Percentiles rank a stretch among this genome's conserved stretches.
phyloP scores from a whole-genome alignment of 352 stramenopile genomes.

The Elongisporangium prolatum region DNA sequence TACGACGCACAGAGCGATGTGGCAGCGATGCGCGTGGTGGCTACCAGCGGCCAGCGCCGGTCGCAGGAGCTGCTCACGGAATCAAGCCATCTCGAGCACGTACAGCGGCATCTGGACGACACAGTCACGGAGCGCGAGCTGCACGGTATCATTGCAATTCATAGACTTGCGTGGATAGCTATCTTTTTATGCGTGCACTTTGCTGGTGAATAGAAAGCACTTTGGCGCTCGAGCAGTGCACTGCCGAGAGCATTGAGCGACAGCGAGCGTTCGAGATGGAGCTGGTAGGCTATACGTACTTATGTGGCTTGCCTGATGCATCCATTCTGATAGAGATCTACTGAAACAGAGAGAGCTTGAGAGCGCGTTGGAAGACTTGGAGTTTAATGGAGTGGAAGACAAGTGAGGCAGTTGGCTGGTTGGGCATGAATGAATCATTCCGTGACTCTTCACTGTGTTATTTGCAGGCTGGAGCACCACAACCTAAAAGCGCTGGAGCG shows the following conservation, averaged over 20 bases:
- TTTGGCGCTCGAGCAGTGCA: constrained; percentile 33
- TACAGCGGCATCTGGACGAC: constrained; percentile 22
- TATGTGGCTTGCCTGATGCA: not conserved
- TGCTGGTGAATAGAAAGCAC: constrained; percentile 31
- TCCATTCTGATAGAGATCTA: not conserved
- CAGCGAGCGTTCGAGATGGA: constrained; percentile 23
- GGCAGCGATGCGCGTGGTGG: constrained; percentile 5
- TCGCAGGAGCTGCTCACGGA: constrained; percentile 25
- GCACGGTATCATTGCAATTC: too few species aligned
- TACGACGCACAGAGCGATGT: constrained; percentile 7
- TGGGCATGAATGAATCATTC: not conserved
- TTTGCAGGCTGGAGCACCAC: constrained; percentile 29
- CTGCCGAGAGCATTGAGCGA: constrained; percentile 24
- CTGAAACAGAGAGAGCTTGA: constrained; percentile 8
- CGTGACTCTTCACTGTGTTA: not conserved
- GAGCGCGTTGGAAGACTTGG: constrained; percentile 14
- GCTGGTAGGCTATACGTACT: constrained; percentile 18
- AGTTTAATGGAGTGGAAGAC: constrained; percentile 14
- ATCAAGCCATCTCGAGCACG: constrained; percentile 18
- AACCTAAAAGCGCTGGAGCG: constrained; percentile 18
- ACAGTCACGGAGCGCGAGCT: constrained; percentile 26
- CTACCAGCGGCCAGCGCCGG: constrained; percentile 3
- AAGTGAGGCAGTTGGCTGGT: constrained; percentile 6
- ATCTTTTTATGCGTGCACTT: not conserved
- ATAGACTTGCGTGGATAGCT: not conserved